Percentiles rank a stretch among this genome's conserved stretches.
Evolutionary conservation across 306 rosid genomes (phyloP).

Genomic region (Ormosia semicastrata): DNA sequence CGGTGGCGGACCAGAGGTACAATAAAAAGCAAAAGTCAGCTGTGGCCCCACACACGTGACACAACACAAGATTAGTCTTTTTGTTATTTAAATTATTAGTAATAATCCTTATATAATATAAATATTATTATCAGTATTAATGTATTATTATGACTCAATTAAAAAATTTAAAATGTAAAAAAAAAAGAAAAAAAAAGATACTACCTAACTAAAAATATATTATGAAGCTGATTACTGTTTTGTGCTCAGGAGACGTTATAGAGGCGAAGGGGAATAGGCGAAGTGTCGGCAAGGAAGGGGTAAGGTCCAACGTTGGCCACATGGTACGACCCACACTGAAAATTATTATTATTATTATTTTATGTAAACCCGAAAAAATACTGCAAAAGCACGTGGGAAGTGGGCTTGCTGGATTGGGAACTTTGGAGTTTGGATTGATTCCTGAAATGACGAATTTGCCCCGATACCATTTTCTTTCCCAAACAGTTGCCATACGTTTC

Average conservation of each 20-base stretch:
- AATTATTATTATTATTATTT: background rate
- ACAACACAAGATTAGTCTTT: background rate
- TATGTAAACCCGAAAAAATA: background rate
- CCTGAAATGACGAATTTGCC: conserved; percentile 35
- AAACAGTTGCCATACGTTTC: background rate
- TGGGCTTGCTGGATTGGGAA: conserved; percentile 7
- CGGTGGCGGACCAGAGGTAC: background rate
- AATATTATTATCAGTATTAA: background rate
- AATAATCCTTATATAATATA: background rate
- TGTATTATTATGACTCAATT: background rate
- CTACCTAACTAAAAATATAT: background rate
- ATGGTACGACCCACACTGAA: conserved; percentile 17
- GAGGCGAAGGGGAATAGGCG: conserved; percentile 33
- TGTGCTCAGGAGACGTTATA: conserved; percentile 42
- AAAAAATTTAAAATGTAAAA: background rate
- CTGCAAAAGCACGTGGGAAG: conserved; percentile 54
- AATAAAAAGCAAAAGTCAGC: conserved; percentile 20
- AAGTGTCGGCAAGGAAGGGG: conserved; percentile 63
- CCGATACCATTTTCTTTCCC: background rate
- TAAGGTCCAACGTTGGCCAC: conserved; percentile 34
- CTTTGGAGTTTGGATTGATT: conserved; percentile 21
- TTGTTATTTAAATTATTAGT: background rate
- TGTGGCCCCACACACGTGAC: conserved; percentile 31
- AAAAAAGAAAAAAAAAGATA: background rate
- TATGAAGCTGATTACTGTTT: background rate